These are phyloP conservation scores for Neurospora africana DNA, from an alignment of 495 filamentous ascomycete genomes.

Conservation along the genomic window DNA sequence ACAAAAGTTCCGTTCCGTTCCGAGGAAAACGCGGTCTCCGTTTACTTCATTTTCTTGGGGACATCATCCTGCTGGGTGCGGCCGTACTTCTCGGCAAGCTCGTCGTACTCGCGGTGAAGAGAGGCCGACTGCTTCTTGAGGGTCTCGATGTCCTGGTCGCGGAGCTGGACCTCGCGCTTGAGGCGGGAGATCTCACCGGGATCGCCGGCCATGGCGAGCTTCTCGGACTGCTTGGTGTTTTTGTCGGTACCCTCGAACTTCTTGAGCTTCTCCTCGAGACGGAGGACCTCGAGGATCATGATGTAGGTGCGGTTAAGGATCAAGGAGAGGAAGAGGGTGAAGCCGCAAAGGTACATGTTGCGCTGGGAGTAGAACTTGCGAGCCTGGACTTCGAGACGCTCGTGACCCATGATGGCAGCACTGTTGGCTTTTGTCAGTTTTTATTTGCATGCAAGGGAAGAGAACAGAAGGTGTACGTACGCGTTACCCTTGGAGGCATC, in stretches of 20 bases:
- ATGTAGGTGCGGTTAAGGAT: conserved; percentile 98
- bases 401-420: conserved; percentile 68
- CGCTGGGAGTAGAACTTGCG: conserved; percentile 99
- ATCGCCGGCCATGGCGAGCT: conserved; percentile 64
- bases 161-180: conserved; percentile 59
- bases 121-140: conserved; percentile 80
- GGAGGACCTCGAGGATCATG: conserved; percentile 90
- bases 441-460: neutral
- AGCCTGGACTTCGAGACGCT: conserved; percentile 95
- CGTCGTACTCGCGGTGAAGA: conserved; percentile 68
- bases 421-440: conserved; percentile 21
- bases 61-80: conserved; percentile 41
- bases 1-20: neutral
- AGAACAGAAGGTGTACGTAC: conserved; percentile 13
- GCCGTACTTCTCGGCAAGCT: conserved; percentile 68
- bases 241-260: conserved; percentile 67
- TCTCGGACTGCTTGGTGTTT: conserved; percentile 61
- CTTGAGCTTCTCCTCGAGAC: conserved; percentile 89
- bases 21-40: neutral
- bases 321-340: conserved; percentile 95
- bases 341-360: conserved; percentile 99
- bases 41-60: conserved; percentile 62
- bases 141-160: conserved; percentile 64
- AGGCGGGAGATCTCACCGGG: conserved; percentile 46
- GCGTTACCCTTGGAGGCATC: conserved; percentile 26